Evolutionary conservation across 2,329 filamentous ascomycete species (phyloP).

Genomic region (Microdochium nivale): DNA sequence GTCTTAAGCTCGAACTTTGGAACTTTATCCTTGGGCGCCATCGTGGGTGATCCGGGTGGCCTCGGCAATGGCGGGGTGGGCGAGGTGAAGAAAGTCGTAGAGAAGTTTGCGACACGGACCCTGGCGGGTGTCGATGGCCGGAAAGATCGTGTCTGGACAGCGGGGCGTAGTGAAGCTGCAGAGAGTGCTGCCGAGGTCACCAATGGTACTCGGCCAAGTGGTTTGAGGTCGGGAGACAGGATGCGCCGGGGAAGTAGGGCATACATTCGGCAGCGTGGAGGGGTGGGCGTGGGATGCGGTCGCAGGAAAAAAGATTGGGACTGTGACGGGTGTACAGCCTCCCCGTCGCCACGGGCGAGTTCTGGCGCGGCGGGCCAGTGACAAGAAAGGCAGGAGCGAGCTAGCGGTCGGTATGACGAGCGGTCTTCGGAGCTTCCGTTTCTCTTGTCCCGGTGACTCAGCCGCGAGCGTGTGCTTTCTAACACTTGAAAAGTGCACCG

Average conservation of each 20-base stretch:
- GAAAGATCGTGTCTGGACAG: not conserved
- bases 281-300: not conserved
- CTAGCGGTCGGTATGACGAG: no score
- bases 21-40: constrained; percentile 25
- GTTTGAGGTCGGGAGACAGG: not conserved
- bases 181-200: not conserved
- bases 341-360: no score
- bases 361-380: no score
- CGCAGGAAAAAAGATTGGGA: constrained; percentile 1
- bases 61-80: not conserved
- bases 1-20: constrained; percentile 68
- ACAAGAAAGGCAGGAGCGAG: no score
- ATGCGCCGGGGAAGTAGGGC: not conserved
- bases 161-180: not conserved
- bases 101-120: not conserved
- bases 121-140: constrained; percentile 1
- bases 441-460: no score
- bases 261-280: not conserved
- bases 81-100: not conserved
- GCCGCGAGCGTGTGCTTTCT: no score
- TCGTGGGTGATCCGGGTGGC: constrained; percentile 9
- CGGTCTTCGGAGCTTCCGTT: no score
- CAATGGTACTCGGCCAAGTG: not conserved
- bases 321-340: not conserved
- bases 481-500: no score